phyloP scores from a whole-genome alignment of 352 stramenopile genomes.

The Halophytophthora polymorphica region DNA sequence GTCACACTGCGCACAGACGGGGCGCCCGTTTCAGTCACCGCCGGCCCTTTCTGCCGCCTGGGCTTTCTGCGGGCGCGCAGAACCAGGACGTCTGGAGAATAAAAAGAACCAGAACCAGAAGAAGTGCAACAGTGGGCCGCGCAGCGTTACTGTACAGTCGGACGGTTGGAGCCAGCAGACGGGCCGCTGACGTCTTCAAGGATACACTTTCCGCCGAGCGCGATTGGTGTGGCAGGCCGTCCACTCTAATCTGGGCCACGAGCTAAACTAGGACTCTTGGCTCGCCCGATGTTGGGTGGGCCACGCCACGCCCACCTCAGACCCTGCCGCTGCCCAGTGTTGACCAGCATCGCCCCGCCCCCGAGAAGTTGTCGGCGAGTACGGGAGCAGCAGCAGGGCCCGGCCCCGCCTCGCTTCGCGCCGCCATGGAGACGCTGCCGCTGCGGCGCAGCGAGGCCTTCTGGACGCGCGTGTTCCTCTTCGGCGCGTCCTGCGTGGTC shows the following conservation, averaged over 20 bases:
- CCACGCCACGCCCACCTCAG: not conserved
- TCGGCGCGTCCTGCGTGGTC: slow-evolving; percentile 63
- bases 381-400: not conserved
- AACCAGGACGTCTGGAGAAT: not conserved
- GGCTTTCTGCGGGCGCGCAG: not conserved
- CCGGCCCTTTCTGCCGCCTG: not conserved
- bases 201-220: too few species aligned
- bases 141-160: too few species aligned
- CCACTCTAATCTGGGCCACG: too few species aligned
- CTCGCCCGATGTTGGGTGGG: not conserved
- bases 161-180: not conserved
- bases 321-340: not conserved
- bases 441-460: slow-evolving; percentile 41
- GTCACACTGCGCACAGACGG: not conserved
- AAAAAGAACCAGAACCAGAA: too few species aligned
- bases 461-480: slow-evolving; percentile 71
- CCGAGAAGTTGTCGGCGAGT: not conserved
- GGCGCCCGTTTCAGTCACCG: not conserved
- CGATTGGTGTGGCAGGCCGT: too few species aligned
- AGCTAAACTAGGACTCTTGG: too few species aligned
- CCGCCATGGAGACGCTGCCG: not conserved
- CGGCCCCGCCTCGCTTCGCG: too few species aligned
- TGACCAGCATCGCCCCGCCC: not conserved
- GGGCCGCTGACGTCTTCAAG: not conserved
- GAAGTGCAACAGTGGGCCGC: too few species aligned